These are phyloP conservation scores for Penicillium canariense DNA, from an alignment of 495 filamentous ascomycete genomes.

Conservation along the genomic window DNA sequence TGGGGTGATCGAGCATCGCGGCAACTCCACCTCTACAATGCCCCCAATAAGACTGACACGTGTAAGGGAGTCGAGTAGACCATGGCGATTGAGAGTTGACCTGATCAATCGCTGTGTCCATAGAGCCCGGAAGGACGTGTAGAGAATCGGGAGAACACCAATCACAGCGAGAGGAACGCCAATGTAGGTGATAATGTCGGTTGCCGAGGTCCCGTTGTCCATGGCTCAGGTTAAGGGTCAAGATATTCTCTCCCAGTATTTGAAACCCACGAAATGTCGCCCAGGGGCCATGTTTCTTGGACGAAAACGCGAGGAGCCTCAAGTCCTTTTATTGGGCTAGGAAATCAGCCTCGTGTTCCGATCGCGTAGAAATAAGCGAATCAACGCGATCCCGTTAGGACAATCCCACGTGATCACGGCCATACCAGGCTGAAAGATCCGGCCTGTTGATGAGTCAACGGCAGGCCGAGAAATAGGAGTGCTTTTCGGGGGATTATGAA, in stretches of 20 bases:
- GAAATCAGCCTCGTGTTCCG: background rate
- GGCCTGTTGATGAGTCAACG: too few species aligned
- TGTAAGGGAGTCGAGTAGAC: constrained; percentile 3
- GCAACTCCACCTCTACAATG: constrained; percentile 6
- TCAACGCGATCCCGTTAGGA: background rate
- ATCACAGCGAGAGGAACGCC: constrained; percentile 9
- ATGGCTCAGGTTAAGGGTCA: background rate
- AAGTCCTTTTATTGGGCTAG: background rate
- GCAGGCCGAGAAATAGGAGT: too few species aligned
- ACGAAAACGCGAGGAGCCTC: background rate
- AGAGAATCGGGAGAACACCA: constrained; percentile 4
- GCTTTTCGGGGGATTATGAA: too few species aligned
- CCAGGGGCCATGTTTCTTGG: background rate
- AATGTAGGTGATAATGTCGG: constrained; percentile 9
- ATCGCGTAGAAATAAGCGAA: background rate
- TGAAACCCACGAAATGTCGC: background rate
- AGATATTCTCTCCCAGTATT: background rate
- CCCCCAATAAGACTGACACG: constrained; percentile 8
- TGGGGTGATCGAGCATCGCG: constrained; percentile 4
- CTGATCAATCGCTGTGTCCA: background rate
- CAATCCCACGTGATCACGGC: background rate
- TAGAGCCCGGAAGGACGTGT: constrained; percentile 4
- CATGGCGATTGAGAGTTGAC: background rate
- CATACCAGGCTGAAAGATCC: background rate
- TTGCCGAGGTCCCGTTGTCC: background rate